Evolutionary conservation across 1,284 basidiomycete species (phyloP).

Genomic region (Gymnopus androsaceus): DNA sequence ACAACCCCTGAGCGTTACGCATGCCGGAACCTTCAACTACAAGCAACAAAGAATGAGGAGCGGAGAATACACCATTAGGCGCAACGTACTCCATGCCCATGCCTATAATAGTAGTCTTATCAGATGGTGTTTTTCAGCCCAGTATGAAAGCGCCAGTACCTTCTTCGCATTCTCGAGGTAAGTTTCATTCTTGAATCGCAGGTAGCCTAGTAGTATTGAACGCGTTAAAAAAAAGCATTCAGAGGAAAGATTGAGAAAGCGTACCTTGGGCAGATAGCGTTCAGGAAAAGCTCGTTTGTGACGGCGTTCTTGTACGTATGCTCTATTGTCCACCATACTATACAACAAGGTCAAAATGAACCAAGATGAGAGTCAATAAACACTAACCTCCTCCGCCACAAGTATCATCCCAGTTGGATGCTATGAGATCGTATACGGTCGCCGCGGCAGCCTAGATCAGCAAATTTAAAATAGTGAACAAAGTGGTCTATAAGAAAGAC

Average conservation of each 20-base stretch:
- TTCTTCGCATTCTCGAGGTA: conserved; percentile 14
- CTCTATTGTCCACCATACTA: conserved; percentile 16
- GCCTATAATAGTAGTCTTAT: conserved; percentile 11
- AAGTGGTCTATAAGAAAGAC: not conserved
- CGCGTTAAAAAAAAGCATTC: not conserved
- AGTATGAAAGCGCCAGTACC: not conserved
- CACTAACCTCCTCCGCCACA: conserved; percentile 15
- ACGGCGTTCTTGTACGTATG: conserved; percentile 17
- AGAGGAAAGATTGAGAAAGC: not conserved
- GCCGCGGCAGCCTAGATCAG: conserved; percentile 5
- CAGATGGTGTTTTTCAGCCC: not conserved
- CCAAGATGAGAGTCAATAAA: not conserved
- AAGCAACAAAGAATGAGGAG: not conserved
- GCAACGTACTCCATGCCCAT: conserved; percentile 29
- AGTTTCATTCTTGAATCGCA: conserved; percentile 10
- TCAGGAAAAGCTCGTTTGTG: conserved; percentile 16
- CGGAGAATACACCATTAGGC: not conserved
- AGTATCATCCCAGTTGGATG: conserved; percentile 15
- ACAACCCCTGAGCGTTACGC: conserved; percentile 29
- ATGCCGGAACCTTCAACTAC: conserved; percentile 28
- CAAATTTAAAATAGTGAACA: not conserved
- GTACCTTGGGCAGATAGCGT: conserved; percentile 15
- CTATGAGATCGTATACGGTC: conserved; percentile 11
- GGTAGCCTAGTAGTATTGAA: conserved; percentile 11
- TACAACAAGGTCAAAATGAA: not conserved